Evolutionary conservation across 352 stramenopile genomes (phyloP).

Genomic region (Phytopythium boreale): DNA sequence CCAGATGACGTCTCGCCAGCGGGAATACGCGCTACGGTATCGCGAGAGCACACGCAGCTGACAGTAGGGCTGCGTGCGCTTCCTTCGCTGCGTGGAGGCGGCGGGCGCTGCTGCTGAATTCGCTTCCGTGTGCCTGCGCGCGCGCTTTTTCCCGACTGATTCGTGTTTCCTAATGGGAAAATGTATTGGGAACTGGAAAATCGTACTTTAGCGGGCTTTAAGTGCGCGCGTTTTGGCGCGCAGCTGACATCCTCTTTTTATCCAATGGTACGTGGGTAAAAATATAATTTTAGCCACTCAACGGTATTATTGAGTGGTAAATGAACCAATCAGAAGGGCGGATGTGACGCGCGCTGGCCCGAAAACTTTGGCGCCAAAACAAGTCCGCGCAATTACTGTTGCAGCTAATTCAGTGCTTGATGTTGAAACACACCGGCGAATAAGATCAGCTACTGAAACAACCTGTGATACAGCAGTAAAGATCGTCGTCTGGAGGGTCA

Average conservation of each 20-base stretch:
- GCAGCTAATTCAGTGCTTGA: neutral
- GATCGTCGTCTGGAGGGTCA: neutral
- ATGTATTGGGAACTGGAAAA: neutral
- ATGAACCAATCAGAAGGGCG: neutral
- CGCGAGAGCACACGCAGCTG: neutral
- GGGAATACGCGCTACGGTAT: neutral
- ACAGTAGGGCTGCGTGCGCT: neutral
- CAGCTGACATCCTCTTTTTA: constrained; percentile 1
- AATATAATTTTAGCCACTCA: constrained; percentile 4
- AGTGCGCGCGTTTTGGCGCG: constrained; percentile 1
- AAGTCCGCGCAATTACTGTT: neutral
- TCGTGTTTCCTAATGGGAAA: neutral
- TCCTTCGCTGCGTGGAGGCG: neutral
- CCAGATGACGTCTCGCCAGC: neutral
- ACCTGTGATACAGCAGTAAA: neutral
- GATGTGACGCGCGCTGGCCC: neutral
- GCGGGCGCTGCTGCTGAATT: neutral
- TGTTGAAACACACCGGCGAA: neutral
- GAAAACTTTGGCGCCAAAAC: constrained; percentile 7
- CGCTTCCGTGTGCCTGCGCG: neutral
- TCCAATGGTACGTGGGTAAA: neutral
- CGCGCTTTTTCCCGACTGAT: constrained; percentile 1
- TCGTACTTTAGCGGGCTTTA: constrained; percentile 2
- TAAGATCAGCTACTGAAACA: neutral
- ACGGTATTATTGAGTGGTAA: neutral